Evolutionary conservation across 306 rosid genomes (phyloP), one percentile per base, ranked within the genome.

Genomic region (Lagenaria siceraria): DNA sequence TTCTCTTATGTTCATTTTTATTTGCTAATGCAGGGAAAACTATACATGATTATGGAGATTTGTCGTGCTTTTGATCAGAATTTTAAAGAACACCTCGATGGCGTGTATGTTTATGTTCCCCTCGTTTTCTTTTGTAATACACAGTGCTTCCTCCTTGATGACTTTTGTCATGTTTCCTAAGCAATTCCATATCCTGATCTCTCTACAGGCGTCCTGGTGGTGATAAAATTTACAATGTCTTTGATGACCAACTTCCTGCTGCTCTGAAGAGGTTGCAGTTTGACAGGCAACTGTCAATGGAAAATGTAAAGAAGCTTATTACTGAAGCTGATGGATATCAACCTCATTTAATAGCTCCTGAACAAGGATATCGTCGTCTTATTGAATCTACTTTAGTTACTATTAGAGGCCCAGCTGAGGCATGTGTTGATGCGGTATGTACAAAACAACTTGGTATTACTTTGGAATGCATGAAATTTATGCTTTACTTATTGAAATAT

Each of bases 241-340:
- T 93, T 77, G 98, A 93, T 81, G 92, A 93, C 85, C 98, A 93
- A 84, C 98, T 93, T 68, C 98, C 98, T 70, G 91, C 96, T 84
- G 98, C 98, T 46, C 83, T 93, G 13, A 93, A 91, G 83, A 88
- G 97, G 88, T 82, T 93, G 82, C 98, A 93, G 87, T 93, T 93
- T 83, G 98, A 93, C 87, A 93, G 89, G 83, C 98, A 93, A 79
- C 97, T 93, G 69, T 80, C 98, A 17, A 91, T 93, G 98, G 98
- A 93, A 86, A 93, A 93, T 77, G 90, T 93, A 79, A 76, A 88
- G 80, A 93, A 93, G 86, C 93, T 90, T 78, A 90, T 93, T 71
- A 93, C 98, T 3, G 98, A 93, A 81, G 98, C 98, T 75, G 98
- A 93, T 88, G 98, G 98, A 70, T 93, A 93, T 84, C 98, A 93